phyloP scores from a whole-genome alignment of 2,329 filamentous ascomycete genomes.

The Paraconiothyrium brasiliense region DNA sequence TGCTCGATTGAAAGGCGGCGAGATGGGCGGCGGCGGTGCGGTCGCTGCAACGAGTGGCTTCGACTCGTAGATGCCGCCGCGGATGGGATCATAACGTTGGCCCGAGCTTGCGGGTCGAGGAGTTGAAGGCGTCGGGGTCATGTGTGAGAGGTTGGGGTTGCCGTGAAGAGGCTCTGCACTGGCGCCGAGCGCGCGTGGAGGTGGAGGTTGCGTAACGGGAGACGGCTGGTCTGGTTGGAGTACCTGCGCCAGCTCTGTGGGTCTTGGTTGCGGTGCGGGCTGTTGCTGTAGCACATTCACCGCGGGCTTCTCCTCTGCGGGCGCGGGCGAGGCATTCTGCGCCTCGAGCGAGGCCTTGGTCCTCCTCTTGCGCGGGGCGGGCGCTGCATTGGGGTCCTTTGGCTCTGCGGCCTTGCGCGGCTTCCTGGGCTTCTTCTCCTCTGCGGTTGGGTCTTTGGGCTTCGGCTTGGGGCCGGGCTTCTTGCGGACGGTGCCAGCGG shows the following conservation, averaged over 20 bases:
- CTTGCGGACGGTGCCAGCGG: slow-evolving; percentile 50
- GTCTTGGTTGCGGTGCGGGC: slow-evolving; percentile 41
- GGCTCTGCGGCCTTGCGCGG: slow-evolving; percentile 56
- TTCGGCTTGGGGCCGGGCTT: slow-evolving; percentile 57
- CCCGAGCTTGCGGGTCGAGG: slow-evolving; percentile 71
- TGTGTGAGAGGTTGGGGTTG: slow-evolving; percentile 48
- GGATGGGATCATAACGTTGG: slow-evolving; percentile 89
- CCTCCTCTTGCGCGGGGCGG: slow-evolving; percentile 60
- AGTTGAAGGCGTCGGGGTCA: slow-evolving; percentile 58
- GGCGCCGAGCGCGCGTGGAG: slow-evolving; percentile 51
- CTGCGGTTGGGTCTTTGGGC: slow-evolving; percentile 45
- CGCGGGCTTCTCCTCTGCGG: slow-evolving; percentile 37
- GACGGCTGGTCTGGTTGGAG: slow-evolving; percentile 40
- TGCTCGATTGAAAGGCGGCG: slow-evolving; percentile 71
- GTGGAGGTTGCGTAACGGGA: slow-evolving; percentile 34
- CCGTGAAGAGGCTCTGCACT: slow-evolving; percentile 49
- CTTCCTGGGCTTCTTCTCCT: slow-evolving; percentile 57
- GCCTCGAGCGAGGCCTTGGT: slow-evolving; percentile 51
- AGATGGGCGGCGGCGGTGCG: slow-evolving; percentile 56
- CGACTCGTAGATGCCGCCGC: slow-evolving; percentile 64
- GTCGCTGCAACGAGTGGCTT: slow-evolving; percentile 55
- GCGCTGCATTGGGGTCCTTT: slow-evolving; percentile 59
- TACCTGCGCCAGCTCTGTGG: slow-evolving; percentile 35
- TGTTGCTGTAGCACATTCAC: slow-evolving; percentile 34
- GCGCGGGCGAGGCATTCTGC: slow-evolving; percentile 34